Conservation (phyloP, 2,329 filamentous ascomycete species). For the Lasiodiplodia citricola region DNA sequence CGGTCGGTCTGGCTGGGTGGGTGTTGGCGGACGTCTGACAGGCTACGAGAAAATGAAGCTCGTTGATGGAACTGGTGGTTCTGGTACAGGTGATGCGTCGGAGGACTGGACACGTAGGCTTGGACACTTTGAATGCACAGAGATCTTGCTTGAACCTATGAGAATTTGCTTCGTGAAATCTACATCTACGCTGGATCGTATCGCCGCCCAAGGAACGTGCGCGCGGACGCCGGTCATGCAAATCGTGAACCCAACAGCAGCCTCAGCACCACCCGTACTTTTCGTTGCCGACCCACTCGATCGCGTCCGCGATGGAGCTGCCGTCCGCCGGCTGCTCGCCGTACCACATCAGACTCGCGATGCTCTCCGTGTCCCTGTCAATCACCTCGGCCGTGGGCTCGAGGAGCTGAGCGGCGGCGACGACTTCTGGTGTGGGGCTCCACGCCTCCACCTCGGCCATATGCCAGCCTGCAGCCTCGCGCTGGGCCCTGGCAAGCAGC, state of each 20-base stretch:
- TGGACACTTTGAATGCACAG: neutral
- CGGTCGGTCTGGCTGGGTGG: slow-evolving; percentile 79
- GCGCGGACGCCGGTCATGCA: slow-evolving; percentile 2
- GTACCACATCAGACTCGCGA: slow-evolving; percentile 76
- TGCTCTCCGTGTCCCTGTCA: slow-evolving; percentile 68
- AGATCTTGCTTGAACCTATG: neutral
- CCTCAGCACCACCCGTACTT: slow-evolving; percentile 77
- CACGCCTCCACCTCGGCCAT: slow-evolving; percentile 77
- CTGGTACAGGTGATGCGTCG: neutral
- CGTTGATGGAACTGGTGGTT: neutral
- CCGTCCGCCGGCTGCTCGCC: slow-evolving; percentile 51
- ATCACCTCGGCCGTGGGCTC: slow-evolving; percentile 57
- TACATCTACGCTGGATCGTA: neutral
- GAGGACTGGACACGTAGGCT: neutral
- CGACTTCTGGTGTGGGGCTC: slow-evolving; percentile 70
- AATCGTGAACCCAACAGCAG: neutral
- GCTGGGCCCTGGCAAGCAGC: slow-evolving; percentile 70
- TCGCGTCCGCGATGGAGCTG: slow-evolving; percentile 52
- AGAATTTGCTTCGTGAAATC: slow-evolving; percentile 4
- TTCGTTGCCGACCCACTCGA: slow-evolving; percentile 78
- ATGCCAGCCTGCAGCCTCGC: slow-evolving; percentile 73
- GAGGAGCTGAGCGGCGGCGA: slow-evolving; percentile 51
- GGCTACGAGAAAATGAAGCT: slow-evolving; percentile 47
- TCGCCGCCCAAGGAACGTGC: neutral
- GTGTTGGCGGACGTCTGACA: slow-evolving; percentile 87